These are phyloP conservation scores for Mucor irregularis DNA, from an alignment of 371 early-diverging fungal species.

Conservation along the genomic window DNA sequence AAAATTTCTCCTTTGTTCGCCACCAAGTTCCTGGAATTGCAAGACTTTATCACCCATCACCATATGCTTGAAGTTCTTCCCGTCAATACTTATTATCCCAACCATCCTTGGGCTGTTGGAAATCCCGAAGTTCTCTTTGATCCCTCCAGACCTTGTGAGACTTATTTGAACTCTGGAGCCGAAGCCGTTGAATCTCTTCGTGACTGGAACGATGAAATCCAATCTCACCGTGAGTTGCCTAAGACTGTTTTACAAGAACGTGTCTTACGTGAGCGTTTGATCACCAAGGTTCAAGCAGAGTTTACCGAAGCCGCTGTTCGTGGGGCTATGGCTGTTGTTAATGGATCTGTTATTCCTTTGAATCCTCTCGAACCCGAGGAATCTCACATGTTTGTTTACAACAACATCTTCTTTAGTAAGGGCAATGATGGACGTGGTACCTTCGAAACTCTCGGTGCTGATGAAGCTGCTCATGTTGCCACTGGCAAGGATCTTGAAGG, in stretches of 20 bases:
- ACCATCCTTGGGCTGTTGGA: constrained; percentile 84
- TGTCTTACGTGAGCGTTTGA: constrained; percentile 82
- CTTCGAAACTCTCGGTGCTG: constrained; percentile 84
- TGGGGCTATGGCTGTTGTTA: constrained; percentile 84
- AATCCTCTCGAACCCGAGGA: constrained; percentile 80
- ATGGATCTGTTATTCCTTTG: constrained; percentile 76
- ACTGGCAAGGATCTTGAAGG: constrained; percentile 94
- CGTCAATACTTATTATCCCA: constrained; percentile 63
- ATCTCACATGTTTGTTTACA: constrained; percentile 89
- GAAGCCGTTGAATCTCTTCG: constrained; percentile 78
- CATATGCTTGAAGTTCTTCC: constrained; percentile 85
- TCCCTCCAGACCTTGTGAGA: constrained; percentile 68
- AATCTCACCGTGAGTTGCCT: constrained; percentile 86
- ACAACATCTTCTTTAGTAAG: constrained; percentile 94
- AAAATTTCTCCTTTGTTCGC: constrained; percentile 73
- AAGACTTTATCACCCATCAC: constrained; percentile 64
- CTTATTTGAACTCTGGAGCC: constrained; percentile 61
- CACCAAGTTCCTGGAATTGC: constrained; percentile 65
- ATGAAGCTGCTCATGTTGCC: constrained; percentile 90
- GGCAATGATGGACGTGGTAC: constrained; percentile 87
- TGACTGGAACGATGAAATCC: constrained; percentile 97
- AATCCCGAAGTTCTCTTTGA: constrained; percentile 60
- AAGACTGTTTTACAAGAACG: constrained; percentile 76
- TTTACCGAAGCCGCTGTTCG: constrained; percentile 89
- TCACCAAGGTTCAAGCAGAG: constrained; percentile 84